A percentile compares a stretch with the other conserved stretches of the same genome.
phyloP scores from a whole-genome alignment of 2,329 filamentous ascomycete genomes.

The Zarea fungicola region DNA sequence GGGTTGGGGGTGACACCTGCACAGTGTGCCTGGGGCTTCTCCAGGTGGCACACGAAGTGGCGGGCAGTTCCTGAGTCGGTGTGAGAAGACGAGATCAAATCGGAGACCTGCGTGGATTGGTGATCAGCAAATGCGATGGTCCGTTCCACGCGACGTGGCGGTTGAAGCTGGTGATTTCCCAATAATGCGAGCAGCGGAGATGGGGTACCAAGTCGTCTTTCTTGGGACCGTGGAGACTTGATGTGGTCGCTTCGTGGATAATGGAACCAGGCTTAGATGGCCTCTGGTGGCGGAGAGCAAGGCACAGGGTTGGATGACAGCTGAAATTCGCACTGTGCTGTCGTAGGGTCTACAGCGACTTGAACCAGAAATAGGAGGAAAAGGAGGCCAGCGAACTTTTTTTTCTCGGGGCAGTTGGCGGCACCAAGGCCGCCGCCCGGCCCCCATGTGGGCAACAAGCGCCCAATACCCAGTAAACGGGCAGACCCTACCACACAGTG shows the following conservation, averaged over 20 bases:
- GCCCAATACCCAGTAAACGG: too few relatives aligned
- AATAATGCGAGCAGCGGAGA: constrained; percentile 10
- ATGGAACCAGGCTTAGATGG: constrained; percentile 9
- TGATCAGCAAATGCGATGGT: constrained; percentile 3
- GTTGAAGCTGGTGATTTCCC: constrained; percentile 4
- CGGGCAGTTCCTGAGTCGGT: not conserved
- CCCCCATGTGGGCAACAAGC: too few relatives aligned
- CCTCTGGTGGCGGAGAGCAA: constrained; percentile 6
- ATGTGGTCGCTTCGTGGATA: constrained; percentile 10
- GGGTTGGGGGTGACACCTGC: constrained; percentile 1
- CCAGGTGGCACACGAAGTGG: not conserved
- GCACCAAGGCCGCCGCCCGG: too few relatives aligned
- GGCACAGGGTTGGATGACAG: not conserved
- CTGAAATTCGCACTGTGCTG: constrained; percentile 5
- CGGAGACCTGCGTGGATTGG: constrained; percentile 1
- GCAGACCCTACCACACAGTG: too few relatives aligned
- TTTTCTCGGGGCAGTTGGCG: too few relatives aligned
- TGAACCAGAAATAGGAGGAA: too few relatives aligned
- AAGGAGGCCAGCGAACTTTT: not conserved
- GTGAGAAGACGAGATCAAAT: not conserved
- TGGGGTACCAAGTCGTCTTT: constrained; percentile 10
- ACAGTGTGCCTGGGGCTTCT: constrained; percentile 9
- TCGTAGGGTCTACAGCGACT: too few relatives aligned
- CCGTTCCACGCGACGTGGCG: constrained; percentile 10
- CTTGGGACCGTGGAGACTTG: constrained; percentile 12